Evolutionary conservation across 2,329 filamentous ascomycete genomes (phyloP), one percentile per base, ranked within the genome.

Genomic region (Decorospora gaudefroyi): DNA sequence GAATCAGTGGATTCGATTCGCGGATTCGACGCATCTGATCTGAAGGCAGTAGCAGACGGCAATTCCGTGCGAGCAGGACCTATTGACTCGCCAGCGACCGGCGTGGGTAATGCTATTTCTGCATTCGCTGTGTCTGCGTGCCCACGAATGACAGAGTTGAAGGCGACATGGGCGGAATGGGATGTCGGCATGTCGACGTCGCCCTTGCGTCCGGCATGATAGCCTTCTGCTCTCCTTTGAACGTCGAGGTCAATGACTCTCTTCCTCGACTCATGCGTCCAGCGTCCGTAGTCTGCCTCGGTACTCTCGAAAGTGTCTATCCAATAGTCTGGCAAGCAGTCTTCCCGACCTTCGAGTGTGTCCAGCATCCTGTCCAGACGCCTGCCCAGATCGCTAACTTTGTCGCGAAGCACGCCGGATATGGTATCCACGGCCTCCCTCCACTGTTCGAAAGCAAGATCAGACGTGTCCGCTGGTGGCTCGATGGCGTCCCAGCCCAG

Each of bases 321-420:
- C 93, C 92, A 99, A 18, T 75, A 68, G 27, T 95, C 87, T 0
- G 93, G 93, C 7, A 99, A 74, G 0, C 87, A 89, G 61, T 99
- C 93, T 29, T 86, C 78, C 41, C 84, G 78, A 1, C 90, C 91
- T 69, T 97, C 93, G 2, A 97, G 77, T 21, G 82, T 79, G 69
- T 99, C 91, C 10, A 99, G 78, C 80, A 96, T 90, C 36, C 79
- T 82, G 67, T 99, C 93, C 49, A 97, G 77, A 26, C 84, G 79
- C 33, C 80, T 80, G 0, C 89, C 92, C 0, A 90, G 78, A 23
- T 78, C 78, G 10, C 81, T 76, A 22, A 96, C 83, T 55, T 87
- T 87, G 21, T 79, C 74, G 43, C 86, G 83, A 21, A 97, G 74
- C 6, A 83, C 76, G 2, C 69, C 65, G 49, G 82, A 83, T 65